Evolutionary conservation across 106 monocot species (phyloP).

Genomic region (Phalaenopsis equestris): DNA sequence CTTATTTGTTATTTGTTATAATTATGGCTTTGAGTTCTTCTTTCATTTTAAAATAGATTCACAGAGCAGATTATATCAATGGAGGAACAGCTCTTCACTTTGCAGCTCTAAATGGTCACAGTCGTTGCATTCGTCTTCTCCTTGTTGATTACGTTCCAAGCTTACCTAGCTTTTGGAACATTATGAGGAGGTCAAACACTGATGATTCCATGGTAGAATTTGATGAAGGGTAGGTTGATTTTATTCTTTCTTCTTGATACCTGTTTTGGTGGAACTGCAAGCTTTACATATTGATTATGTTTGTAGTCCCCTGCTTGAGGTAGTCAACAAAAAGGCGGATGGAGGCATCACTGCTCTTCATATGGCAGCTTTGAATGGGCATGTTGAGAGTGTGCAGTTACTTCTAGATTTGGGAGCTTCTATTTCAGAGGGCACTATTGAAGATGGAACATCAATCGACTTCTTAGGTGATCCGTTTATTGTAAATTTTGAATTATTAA

Average conservation of each 20-base stretch:
- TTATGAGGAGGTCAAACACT: constrained; percentile 28
- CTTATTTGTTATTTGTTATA: not conserved
- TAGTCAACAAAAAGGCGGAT: constrained; percentile 82
- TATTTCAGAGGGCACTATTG: constrained; percentile 63
- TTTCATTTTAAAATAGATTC: constrained; percentile 44
- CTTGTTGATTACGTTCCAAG: constrained; percentile 82
- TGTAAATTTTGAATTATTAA: not conserved
- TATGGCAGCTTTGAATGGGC: constrained; percentile 94
- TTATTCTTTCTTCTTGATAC: constrained; percentile 6
- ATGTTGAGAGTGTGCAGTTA: constrained; percentile 68
- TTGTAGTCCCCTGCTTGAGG: constrained; percentile 40
- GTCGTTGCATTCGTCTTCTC: constrained; percentile 85
- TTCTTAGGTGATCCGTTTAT: constrained; percentile 51
- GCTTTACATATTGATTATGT: constrained; percentile 9
- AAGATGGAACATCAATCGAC: constrained; percentile 90
- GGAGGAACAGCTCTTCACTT: constrained; percentile 89
- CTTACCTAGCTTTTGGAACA: constrained; percentile 48
- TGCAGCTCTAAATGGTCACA: constrained; percentile 85
- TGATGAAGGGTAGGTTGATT: constrained; percentile 45
- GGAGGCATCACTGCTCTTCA: constrained; percentile 95
- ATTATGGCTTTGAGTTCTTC: constrained; percentile 5
- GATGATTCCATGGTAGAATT: constrained; percentile 34
- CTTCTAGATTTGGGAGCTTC: constrained; percentile 82
- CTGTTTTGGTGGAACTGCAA: not conserved
- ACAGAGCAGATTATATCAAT: constrained; percentile 91